Evolutionary conservation across 257 asterid genomes (phyloP).

Genomic region (Primulina huaijiensis): DNA sequence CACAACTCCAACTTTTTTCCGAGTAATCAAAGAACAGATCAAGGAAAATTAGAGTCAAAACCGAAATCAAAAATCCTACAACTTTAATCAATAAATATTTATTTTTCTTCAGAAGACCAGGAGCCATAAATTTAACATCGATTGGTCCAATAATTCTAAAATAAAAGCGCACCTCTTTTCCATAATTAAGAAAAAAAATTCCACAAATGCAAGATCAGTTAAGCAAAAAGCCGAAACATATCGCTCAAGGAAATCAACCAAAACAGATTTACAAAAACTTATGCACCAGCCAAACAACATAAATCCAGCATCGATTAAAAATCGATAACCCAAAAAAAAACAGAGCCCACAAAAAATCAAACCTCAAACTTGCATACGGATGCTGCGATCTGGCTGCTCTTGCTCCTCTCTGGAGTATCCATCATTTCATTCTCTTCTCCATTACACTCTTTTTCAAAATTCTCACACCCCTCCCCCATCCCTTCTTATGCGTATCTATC

Average conservation of each 20-base stretch:
- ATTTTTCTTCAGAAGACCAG: slow-evolving; percentile 22
- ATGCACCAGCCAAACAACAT: slow-evolving; percentile 21
- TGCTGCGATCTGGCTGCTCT: slow-evolving; percentile 60
- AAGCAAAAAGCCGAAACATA: background rate
- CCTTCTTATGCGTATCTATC: slow-evolving; percentile 5
- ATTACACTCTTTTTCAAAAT: slow-evolving; percentile 19
- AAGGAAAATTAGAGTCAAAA: slow-evolving; percentile 18
- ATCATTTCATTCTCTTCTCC: slow-evolving; percentile 49
- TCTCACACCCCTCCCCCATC: slow-evolving; percentile 38
- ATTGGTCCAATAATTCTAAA: slow-evolving; percentile 14
- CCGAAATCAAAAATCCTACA: slow-evolving; percentile 2
- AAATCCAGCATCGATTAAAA: slow-evolving; percentile 23
- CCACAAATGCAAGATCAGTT: slow-evolving; percentile 14
- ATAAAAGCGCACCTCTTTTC: background rate
- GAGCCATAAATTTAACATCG: slow-evolving; percentile 20
- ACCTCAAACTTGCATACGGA: slow-evolving; percentile 78
- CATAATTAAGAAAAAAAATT: slow-evolving; percentile 3
- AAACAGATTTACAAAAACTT: slow-evolving; percentile 29
- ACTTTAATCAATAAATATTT: slow-evolving; percentile 7
- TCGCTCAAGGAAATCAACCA: slow-evolving; percentile 15
- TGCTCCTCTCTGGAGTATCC: slow-evolving; percentile 90
- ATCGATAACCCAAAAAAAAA: background rate
- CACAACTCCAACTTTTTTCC: slow-evolving; percentile 11
- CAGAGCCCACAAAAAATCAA: slow-evolving; percentile 18
- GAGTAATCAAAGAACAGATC: slow-evolving; percentile 15